Conservation (phyloP, 2,329 filamentous ascomycete genomes). For the Tolypocladium pustulatum region DNA sequence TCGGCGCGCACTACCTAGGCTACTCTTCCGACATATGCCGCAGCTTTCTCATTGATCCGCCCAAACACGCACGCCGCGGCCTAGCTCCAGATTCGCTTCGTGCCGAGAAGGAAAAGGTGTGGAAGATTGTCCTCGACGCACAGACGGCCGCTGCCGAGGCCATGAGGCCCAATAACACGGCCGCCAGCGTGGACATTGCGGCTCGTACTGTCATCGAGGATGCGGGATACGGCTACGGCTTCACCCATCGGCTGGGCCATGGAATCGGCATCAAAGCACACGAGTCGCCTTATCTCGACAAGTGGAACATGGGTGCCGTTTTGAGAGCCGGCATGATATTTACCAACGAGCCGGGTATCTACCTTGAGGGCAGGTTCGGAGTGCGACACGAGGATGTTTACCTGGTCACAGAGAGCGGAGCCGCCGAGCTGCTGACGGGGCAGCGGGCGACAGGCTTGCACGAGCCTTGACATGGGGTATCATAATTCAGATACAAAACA, state of each 20-base stretch:
- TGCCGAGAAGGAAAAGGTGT: slow-evolving; percentile 44
- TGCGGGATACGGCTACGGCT: slow-evolving; percentile 47
- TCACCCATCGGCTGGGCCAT: slow-evolving; percentile 54
- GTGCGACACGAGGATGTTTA: slow-evolving; percentile 54
- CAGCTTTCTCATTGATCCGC: slow-evolving; percentile 43
- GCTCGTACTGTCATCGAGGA: slow-evolving; percentile 45
- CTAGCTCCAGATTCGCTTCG: slow-evolving; percentile 12
- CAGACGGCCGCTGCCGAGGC: slow-evolving; percentile 43
- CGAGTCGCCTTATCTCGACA: slow-evolving; percentile 54
- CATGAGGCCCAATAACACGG: slow-evolving; percentile 39
- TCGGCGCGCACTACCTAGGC: slow-evolving; percentile 49
- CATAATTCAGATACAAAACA: background rate
- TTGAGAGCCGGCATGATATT: slow-evolving; percentile 50
- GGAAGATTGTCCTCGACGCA: slow-evolving; percentile 51
- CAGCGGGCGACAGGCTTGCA: slow-evolving; percentile 39
- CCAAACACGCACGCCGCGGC: slow-evolving; percentile 1
- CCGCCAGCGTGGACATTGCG: slow-evolving; percentile 50
- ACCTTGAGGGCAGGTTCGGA: slow-evolving; percentile 48
- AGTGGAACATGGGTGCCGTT: slow-evolving; percentile 39
- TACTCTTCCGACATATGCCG: slow-evolving; percentile 56
- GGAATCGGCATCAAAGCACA: slow-evolving; percentile 58
- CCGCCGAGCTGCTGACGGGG: slow-evolving; percentile 45
- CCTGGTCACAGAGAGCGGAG: slow-evolving; percentile 40
- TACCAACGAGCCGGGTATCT: slow-evolving; percentile 53
- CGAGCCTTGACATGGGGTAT: slow-evolving; percentile 28